Percentiles rank a stretch among this genome's conserved stretches.
Conservation (phyloP, 768 basidiomycete genomes). For the Lentinula edodes region DNA sequence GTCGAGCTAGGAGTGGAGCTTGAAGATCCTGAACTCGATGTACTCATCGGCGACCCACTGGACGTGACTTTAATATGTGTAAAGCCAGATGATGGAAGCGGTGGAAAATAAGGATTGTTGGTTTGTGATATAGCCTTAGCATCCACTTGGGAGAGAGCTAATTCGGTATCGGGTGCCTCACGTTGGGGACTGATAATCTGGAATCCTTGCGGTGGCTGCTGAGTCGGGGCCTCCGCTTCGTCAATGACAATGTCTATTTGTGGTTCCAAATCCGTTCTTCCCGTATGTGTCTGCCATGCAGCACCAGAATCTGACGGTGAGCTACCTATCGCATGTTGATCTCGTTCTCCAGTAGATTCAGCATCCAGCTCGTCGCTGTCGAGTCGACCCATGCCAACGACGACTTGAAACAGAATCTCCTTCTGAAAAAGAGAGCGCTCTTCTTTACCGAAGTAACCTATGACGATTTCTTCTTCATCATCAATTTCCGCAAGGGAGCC, state of each 20-base stretch:
- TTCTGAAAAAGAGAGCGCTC: constrained; percentile 68
- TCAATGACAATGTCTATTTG: background rate
- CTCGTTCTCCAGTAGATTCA: background rate
- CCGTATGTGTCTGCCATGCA: background rate
- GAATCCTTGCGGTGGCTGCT: background rate
- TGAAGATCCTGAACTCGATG: constrained; percentile 1
- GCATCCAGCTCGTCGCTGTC: constrained; percentile 28
- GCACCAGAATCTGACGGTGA: background rate
- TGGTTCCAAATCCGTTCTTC: background rate
- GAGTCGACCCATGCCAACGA: constrained; percentile 84
- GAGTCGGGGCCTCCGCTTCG: background rate
- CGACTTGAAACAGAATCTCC: constrained; percentile 80
- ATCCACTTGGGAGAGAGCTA: background rate
- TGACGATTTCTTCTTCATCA: constrained; percentile 29
- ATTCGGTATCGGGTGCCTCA: background rate
- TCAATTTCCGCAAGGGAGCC: constrained; percentile 14
- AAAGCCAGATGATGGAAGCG: background rate
- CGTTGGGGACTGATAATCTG: constrained; percentile 1
- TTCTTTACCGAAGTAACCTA: constrained; percentile 44
- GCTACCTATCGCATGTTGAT: background rate
- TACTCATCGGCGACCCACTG: constrained; percentile 1
- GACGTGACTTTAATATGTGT: background rate
- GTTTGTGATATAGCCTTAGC: background rate
- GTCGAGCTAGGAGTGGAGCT: constrained; percentile 7
- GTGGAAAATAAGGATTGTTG: constrained; percentile 9